Conservation (phyloP, 139 green algal species). For the Chlorella sorokiniana region DNA sequence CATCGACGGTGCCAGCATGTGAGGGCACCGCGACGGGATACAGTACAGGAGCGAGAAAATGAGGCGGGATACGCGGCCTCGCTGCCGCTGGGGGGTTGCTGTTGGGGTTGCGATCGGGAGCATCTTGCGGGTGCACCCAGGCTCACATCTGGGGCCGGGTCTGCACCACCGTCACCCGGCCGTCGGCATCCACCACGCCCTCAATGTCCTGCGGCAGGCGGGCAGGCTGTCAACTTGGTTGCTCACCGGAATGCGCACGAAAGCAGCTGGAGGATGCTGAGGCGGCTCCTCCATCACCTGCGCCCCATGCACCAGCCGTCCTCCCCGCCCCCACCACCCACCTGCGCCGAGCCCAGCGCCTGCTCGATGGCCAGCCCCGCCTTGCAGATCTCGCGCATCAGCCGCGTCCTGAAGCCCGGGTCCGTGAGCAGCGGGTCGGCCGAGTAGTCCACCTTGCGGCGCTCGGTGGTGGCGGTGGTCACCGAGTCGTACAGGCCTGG, state of each 20-base stretch:
- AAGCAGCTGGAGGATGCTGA: neutral
- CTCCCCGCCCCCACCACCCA: neutral
- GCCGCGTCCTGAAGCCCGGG: conserved; percentile 55
- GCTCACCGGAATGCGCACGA: no score
- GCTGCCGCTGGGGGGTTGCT: no score
- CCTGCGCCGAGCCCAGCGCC: conserved; percentile 61
- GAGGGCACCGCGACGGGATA: no score
- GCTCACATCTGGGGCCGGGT: conserved; percentile 91
- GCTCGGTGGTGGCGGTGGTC: conserved; percentile 84
- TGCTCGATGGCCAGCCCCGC: conserved; percentile 84
- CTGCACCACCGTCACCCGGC: conserved; percentile 92
- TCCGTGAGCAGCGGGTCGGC: conserved; percentile 84
- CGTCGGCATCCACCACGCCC: conserved; percentile 87
- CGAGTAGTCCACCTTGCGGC: conserved; percentile 76
- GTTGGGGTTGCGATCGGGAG: no score
- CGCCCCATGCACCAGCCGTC: neutral
- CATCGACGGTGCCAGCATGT: no score
- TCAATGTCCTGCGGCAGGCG: conserved; percentile 91
- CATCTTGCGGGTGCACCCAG: no score
- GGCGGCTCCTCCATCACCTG: neutral
- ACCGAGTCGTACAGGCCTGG: conserved; percentile 86
- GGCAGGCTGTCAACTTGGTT: conserved; percentile 38
- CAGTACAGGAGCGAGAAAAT: no score
- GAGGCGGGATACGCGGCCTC: no score
- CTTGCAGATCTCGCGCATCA: conserved; percentile 64